Conservation (phyloP, 306 rosid genomes). For the Boehmeria nivea region DNA sequence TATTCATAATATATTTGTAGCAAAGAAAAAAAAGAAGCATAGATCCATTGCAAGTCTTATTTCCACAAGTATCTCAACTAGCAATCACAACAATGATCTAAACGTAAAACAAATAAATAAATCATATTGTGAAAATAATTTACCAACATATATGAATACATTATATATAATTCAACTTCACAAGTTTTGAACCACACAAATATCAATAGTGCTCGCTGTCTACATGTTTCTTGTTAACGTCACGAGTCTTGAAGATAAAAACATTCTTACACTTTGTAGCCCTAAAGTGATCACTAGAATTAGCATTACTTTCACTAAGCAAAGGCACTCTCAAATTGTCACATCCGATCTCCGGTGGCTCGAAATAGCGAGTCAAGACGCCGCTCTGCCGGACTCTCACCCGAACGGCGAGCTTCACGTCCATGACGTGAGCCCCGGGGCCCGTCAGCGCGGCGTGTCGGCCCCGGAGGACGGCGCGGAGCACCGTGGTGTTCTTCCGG, state of each 20-base stretch:
- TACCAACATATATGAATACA: too few relatives aligned
- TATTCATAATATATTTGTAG: too few relatives aligned
- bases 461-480: constrained; percentile 32
- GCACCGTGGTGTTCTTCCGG: constrained; percentile 32
- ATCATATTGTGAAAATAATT: too few relatives aligned
- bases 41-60: too few relatives aligned
- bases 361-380: constrained; percentile 31
- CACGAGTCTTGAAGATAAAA: neutral
- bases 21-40: too few relatives aligned
- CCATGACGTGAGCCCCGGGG: constrained; percentile 29
- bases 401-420: constrained; percentile 27
- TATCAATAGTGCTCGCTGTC: too few relatives aligned
- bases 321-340: constrained; percentile 9
- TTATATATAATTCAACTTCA: too few relatives aligned
- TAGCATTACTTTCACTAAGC: neutral
- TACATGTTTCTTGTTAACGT: neutral
- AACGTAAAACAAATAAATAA: too few relatives aligned
- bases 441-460: constrained; percentile 17
- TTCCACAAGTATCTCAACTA: too few relatives aligned
- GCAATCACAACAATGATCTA: too few relatives aligned
- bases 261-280: constrained; percentile 3
- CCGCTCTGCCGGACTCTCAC: constrained; percentile 38
- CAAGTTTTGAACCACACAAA: too few relatives aligned
- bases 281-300: neutral
- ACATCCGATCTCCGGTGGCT: constrained; percentile 8